phyloP scores from a whole-genome alignment of 192 early-diverging fungal species.

The Backusella mclennaniae region DNA sequence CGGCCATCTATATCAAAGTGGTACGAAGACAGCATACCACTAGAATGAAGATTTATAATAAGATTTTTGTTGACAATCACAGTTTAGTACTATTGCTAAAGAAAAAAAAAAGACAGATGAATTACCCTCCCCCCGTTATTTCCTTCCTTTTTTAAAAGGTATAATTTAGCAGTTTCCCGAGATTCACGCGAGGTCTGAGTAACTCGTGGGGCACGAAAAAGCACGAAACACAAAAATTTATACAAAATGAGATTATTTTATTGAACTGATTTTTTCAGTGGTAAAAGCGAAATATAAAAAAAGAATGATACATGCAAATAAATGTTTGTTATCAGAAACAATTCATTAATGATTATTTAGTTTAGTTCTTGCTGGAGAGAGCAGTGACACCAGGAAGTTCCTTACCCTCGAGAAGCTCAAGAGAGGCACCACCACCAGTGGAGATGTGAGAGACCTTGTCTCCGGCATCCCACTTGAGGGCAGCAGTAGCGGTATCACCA shows the following conservation, averaged over 20 bases:
- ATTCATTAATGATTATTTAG: background rate
- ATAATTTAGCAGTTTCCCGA: background rate
- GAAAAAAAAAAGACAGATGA: no score
- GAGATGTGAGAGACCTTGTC: conserved; percentile 90
- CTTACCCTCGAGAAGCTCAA: conserved; percentile 98
- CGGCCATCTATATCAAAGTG: no score
- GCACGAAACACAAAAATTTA: background rate
- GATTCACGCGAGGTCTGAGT: background rate
- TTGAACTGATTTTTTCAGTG: background rate
- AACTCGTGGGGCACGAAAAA: background rate
- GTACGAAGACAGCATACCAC: no score
- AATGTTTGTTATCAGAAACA: background rate
- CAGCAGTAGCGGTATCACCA: conserved; percentile 97
- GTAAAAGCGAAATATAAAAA: background rate
- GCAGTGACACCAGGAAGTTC: conserved; percentile 74
- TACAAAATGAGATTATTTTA: conserved; percentile 6
- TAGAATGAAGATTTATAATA: no score
- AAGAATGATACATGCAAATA: background rate
- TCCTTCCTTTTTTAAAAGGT: no score
- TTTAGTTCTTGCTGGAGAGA: conserved; percentile 55
- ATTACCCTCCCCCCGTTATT: no score
- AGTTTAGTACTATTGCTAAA: background rate
- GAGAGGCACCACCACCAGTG: conserved; percentile 94
- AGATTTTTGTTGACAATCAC: no score
- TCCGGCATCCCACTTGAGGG: conserved; percentile 80